Conservation (phyloP, 768 basidiomycete species). For the Hypholoma fasciculare region DNA sequence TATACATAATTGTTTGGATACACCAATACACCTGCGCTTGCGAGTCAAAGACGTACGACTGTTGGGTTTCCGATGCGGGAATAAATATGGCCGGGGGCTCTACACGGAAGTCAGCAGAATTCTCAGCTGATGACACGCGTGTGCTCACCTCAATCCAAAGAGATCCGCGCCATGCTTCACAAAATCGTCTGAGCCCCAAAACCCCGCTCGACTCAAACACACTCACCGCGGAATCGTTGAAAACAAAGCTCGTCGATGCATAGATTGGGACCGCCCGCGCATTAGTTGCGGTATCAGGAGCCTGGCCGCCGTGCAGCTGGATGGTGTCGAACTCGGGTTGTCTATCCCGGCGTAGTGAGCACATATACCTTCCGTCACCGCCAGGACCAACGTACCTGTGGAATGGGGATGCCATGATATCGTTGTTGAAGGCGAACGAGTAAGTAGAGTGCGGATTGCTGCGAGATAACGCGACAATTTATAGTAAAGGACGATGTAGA, state of each 20-base stretch:
- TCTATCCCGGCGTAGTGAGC: constrained; percentile 24
- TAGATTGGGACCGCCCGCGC: constrained; percentile 82
- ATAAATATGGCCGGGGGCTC: constrained; percentile 61
- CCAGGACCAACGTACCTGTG: constrained; percentile 28
- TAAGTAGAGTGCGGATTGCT: background rate
- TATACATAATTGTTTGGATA: constrained; percentile 20
- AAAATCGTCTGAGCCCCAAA: background rate
- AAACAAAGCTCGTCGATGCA: constrained; percentile 69
- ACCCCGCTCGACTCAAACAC: background rate
- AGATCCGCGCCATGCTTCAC: constrained; percentile 69
- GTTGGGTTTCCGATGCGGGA: constrained; percentile 72
- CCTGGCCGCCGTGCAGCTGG: constrained; percentile 77
- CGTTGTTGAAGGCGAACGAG: constrained; percentile 1
- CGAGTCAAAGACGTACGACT: constrained; percentile 38
- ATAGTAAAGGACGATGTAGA: constrained; percentile 8
- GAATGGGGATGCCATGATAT: constrained; percentile 34
- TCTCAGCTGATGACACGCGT: background rate
- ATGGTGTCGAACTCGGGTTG: constrained; percentile 78
- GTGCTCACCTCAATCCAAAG: constrained; percentile 56
- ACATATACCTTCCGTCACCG: background rate
- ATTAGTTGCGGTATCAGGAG: constrained; percentile 61
- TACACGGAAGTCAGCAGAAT: constrained; percentile 14
- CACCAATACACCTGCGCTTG: background rate
- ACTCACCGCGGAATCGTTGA: constrained; percentile 67
- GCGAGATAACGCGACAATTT: background rate